Evolutionary conservation across 768 basidiomycete genomes (phyloP).

Genomic region (Tulasnella sp.): DNA sequence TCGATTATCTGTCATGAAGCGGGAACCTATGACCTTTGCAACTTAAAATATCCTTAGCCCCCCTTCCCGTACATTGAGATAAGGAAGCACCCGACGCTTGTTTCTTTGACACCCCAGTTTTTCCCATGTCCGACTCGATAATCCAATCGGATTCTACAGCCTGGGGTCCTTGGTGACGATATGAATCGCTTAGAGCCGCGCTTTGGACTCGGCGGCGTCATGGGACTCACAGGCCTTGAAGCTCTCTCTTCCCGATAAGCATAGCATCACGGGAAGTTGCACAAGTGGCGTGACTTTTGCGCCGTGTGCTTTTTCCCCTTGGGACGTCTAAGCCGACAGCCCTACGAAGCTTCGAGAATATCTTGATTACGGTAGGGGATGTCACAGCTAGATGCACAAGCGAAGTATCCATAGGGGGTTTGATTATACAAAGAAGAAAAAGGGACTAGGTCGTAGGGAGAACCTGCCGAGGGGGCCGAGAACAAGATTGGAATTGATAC

Average conservation of each 20-base stretch:
- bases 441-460: background rate
- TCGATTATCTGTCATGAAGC: background rate
- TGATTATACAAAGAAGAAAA: background rate
- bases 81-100: background rate
- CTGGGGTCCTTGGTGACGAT: background rate
- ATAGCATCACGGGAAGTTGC: background rate
- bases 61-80: background rate
- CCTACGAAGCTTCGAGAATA: background rate
- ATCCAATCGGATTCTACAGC: background rate
- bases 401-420: background rate
- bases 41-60: background rate
- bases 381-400: background rate
- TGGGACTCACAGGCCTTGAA: background rate
- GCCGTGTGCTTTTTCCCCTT: background rate
- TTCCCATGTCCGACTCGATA: constrained; percentile 8
- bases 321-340: background rate
- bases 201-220: constrained; percentile 2
- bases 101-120: background rate
- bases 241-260: background rate
- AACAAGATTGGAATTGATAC: background rate
- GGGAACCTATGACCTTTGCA: background rate
- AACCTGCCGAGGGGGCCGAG: background rate
- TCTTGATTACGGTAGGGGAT: background rate
- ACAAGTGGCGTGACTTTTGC: constrained; percentile 10
- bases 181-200: background rate